Evolutionary conservation across 441 rosid genomes (phyloP).

Genomic region (Pelargonium citronellum): DNA sequence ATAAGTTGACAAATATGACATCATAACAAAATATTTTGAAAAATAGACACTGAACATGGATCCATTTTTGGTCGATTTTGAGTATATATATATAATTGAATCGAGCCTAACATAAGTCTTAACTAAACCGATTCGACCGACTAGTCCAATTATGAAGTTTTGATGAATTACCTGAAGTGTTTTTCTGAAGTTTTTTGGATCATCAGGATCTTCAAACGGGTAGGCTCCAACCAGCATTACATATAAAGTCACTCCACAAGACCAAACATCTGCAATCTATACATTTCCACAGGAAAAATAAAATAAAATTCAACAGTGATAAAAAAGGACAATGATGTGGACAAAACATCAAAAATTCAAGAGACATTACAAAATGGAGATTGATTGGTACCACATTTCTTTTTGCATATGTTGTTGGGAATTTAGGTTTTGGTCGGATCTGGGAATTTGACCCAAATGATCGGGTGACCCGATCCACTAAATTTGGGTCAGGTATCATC

Average conservation of each 20-base stretch:
- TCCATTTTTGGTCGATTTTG: too few relatives aligned
- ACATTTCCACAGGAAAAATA: constrained; percentile 6
- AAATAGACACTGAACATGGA: too few relatives aligned
- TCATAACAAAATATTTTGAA: too few relatives aligned
- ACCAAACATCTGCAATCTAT: constrained; percentile 98
- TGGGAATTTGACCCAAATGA: too few relatives aligned
- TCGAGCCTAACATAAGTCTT: neutral
- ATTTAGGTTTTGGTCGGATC: too few relatives aligned
- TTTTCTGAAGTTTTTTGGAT: constrained; percentile 84
- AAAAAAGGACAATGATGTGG: neutral
- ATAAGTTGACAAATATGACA: neutral
- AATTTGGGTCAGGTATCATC: too few relatives aligned
- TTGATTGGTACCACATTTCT: too few relatives aligned
- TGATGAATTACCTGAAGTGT: constrained; percentile 58
- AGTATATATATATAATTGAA: too few relatives aligned
- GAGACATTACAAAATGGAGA: too few relatives aligned
- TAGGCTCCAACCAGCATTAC: constrained; percentile 99
- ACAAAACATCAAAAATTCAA: neutral
- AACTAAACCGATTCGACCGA: neutral
- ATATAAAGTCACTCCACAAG: constrained; percentile 92
- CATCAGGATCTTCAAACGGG: constrained; percentile 96
- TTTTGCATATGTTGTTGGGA: too few relatives aligned
- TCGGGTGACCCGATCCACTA: too few relatives aligned
- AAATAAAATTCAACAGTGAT: neutral
- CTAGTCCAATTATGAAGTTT: neutral